Percentiles rank a stretch among this genome's conserved stretches.
phyloP scores from a whole-genome alignment of 2,329 filamentous ascomycete species.

The Didymellaceae sp. region DNA sequence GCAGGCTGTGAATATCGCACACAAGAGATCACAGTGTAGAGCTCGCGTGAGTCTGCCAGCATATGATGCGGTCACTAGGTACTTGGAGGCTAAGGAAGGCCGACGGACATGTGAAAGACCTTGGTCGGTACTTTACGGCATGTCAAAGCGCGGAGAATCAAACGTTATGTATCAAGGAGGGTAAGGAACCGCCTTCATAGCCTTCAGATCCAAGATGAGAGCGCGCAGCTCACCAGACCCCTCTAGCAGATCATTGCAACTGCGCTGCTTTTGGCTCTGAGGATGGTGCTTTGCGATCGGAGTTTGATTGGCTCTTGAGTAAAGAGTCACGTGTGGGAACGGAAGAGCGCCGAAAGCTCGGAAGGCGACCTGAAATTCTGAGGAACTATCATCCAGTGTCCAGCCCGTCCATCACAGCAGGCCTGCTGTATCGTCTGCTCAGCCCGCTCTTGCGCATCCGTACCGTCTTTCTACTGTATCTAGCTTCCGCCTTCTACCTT shows the following conservation, averaged over 20 bases:
- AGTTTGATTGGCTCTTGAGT: constrained; percentile 36
- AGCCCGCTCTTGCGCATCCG: not conserved
- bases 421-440: constrained; percentile 9
- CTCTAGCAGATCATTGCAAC: not conserved
- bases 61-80: constrained; percentile 23
- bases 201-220: not conserved
- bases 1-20: not conserved
- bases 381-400: constrained; percentile 23
- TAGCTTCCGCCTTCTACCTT: not conserved
- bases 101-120: constrained; percentile 38
- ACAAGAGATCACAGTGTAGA: constrained; percentile 2
- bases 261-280: not conserved
- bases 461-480: not conserved
- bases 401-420: constrained; percentile 21
- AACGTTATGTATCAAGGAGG: not conserved
- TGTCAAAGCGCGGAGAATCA: not conserved
- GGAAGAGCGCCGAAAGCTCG: constrained; percentile 33
- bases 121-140: constrained; percentile 26
- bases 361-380: constrained; percentile 30
- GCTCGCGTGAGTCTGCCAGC: constrained; percentile 16
- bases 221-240: not conserved
- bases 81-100: constrained; percentile 22
- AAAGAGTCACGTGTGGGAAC: constrained; percentile 31
- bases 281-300: constrained; percentile 38
- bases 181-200: not conserved